Percentiles rank a stretch among this genome's conserved stretches.
Conservation (phyloP, 2,329 filamentous ascomycete genomes). For the Neofusicoccum parvum region DNA sequence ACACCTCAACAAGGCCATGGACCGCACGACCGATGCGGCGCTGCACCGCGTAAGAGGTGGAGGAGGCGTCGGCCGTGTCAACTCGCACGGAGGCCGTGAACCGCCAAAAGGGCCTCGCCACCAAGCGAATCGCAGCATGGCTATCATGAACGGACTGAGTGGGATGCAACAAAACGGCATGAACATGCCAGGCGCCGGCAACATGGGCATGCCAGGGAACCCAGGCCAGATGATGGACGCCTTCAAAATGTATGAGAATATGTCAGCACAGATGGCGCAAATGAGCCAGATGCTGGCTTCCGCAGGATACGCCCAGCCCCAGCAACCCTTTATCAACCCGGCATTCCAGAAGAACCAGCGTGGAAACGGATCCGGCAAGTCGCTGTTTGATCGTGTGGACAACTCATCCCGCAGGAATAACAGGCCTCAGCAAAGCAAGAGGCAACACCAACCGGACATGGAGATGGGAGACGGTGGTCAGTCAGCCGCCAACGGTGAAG, state of each 20-base stretch:
- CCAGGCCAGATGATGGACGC: constrained; percentile 18
- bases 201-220: constrained; percentile 7
- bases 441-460: constrained; percentile 36
- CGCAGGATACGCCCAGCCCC: constrained; percentile 75
- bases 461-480: constrained; percentile 37
- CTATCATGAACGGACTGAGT: constrained; percentile 43
- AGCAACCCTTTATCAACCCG: constrained; percentile 49
- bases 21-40: constrained; percentile 72
- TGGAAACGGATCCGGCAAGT: constrained; percentile 46
- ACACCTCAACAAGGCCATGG: constrained; percentile 81
- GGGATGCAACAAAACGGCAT: constrained; percentile 53
- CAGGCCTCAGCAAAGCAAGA: constrained; percentile 56
- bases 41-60: constrained; percentile 79
- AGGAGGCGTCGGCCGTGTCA: constrained; percentile 75
- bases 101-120: constrained; percentile 72
- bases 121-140: constrained; percentile 25
- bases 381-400: constrained; percentile 74
- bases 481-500: constrained; percentile 43
- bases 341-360: constrained; percentile 46
- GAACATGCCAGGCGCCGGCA: constrained; percentile 19
- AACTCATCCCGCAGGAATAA: constrained; percentile 31
- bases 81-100: constrained; percentile 68
- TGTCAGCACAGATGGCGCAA: constrained; percentile 55
- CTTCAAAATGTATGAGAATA: constrained; percentile 40
- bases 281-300: constrained; percentile 76